Base-by-base conservation (phyloP, 2,329 filamentous ascomycete species). In the Botryotinia convoluta region DNA sequence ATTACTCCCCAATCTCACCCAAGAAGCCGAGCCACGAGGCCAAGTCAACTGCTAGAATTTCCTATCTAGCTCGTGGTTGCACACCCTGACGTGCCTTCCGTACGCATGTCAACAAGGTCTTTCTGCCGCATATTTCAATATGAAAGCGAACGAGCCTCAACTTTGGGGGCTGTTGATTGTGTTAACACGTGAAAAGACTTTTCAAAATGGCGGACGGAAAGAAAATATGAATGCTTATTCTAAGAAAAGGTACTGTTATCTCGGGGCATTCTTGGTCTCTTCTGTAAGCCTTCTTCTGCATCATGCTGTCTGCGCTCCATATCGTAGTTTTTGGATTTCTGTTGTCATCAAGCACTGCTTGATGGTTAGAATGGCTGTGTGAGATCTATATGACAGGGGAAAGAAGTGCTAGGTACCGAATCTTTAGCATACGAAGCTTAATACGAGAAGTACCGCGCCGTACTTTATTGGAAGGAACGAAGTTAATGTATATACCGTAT, bases 371-470 rank as follows among this genome's bases (percentile, higher is more conserved):
- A 45, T 35, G 10, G 6, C 5, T 35, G 5, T 32, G 20, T 45
- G 10, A 64, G 18, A 64, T 45, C 4, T 45, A 20, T 18, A n/a
- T 8, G 35, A n/a, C 16, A 65, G 63, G 44, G 32, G 5, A 26
- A 10, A 5, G 7, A 29, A 26, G 26, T 57, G 39, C 65, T 35
- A 42, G 48, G 26, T 68, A 68, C 48, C 26, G 16, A 29, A 32
- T 32, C 37, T 29, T 29, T 39, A 39, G 20, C 35, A 54, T 7
- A 16, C 35, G 37, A 42, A 68, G 35, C 48, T 37, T 18, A 14
- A 57, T 44, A 59, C 65, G 65, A 69, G 65, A 59, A 69, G 48
- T 69, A 26, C 65, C 35, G 65, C 39, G 48, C 48, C 65, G 48
- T 59, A 10, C 6, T 32, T 39, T 26, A 22, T 6, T 22, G 39